Base-by-base conservation (phyloP, 139 green algal species). In the Chlorella sp. region DNA sequence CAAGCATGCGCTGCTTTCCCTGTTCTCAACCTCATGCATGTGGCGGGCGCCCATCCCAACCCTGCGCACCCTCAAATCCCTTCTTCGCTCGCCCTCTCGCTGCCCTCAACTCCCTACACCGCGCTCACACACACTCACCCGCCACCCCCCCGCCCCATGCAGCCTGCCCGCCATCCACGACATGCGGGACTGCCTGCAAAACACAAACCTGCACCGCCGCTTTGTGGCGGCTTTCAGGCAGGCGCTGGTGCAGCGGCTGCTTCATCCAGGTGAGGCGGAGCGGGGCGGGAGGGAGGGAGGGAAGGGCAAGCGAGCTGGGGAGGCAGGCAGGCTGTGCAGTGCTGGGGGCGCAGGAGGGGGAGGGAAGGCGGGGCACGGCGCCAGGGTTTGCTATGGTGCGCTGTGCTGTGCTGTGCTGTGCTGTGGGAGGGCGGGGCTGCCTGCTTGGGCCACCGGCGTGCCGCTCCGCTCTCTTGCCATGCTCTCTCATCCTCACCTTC, bases 161-260 rank as follows among this genome's bases (percentile, higher is more conserved):
- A 96, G 92, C 81, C 76, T 91, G 34, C 95, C 95, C 0, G 96
- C 96, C 0, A 48, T 98, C 12, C 37, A 92, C 4, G 95, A 97
- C 94, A 78, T 98, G 36, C 91, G 92, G 0, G 90, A 94, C 0
- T 99, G 97, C 92, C 87, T 99, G 69, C 53, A 77, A 22, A 90
- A 96, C 83, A 97, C 96, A 48, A 96, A 91, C 85, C 92, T 96
- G 81, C 93, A 95, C 82, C 61, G 85, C 42, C 75, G 90, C 37
- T 88, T 96, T 57, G 87, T 94, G 61, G 37, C 64, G 1, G 21
- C 42, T 16, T 94, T 95, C 66, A 40, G 92, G 0, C 36, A 68
- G 34, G 89, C 93, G 66, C 89, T 91, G 37, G 34, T 89, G n/a
- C 42, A 84, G 57, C 77, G 92, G 78, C 83, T 99, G 85, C 93